These are phyloP conservation scores for Calonectria naviculata DNA, from an alignment of 2,329 filamentous ascomycete species.

Conservation along the genomic window DNA sequence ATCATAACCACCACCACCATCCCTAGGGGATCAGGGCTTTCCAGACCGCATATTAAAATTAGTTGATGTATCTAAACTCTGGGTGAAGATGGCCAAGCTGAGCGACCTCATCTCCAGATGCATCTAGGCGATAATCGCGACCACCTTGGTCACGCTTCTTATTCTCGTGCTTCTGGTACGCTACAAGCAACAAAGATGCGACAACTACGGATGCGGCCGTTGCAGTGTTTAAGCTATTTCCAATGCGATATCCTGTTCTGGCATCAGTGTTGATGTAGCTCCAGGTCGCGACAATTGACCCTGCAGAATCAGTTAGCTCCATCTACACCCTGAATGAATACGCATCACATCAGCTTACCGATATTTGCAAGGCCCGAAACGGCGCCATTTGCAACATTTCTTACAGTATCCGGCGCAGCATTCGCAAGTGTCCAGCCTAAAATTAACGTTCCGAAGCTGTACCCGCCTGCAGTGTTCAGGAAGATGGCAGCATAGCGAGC, in stretches of 20 bases:
- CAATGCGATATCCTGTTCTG: slow-evolving; percentile 38
- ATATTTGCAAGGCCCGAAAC: slow-evolving; percentile 41
- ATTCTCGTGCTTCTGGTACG: slow-evolving; percentile 39
- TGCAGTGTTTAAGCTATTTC: slow-evolving; percentile 39
- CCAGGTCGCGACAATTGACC: slow-evolving; percentile 42
- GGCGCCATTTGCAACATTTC: slow-evolving; percentile 40
- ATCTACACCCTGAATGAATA: not conserved
- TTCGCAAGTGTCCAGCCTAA: slow-evolving; percentile 42
- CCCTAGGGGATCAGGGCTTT: too few relatives aligned
- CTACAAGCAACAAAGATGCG: slow-evolving; percentile 30
- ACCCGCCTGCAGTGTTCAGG: slow-evolving; percentile 41
- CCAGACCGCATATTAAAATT: too few relatives aligned
- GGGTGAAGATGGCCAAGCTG: slow-evolving; percentile 39
- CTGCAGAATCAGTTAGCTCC: slow-evolving; percentile 11
- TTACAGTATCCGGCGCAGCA: slow-evolving; percentile 40
- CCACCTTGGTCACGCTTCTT: slow-evolving; percentile 37
- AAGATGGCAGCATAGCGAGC: slow-evolving; percentile 42
- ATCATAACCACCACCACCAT: too few relatives aligned
- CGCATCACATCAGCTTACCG: slow-evolving; percentile 21
- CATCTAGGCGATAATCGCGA: slow-evolving; percentile 36
- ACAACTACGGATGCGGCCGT: slow-evolving; percentile 38
- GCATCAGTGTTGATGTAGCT: slow-evolving; percentile 43
- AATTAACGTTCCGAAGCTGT: slow-evolving; percentile 36
- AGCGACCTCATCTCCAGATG: slow-evolving; percentile 29
- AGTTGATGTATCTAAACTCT: slow-evolving; percentile 40